Evolutionary conservation across 768 basidiomycete genomes (phyloP).

Genomic region (Amanita subjunquillea): DNA sequence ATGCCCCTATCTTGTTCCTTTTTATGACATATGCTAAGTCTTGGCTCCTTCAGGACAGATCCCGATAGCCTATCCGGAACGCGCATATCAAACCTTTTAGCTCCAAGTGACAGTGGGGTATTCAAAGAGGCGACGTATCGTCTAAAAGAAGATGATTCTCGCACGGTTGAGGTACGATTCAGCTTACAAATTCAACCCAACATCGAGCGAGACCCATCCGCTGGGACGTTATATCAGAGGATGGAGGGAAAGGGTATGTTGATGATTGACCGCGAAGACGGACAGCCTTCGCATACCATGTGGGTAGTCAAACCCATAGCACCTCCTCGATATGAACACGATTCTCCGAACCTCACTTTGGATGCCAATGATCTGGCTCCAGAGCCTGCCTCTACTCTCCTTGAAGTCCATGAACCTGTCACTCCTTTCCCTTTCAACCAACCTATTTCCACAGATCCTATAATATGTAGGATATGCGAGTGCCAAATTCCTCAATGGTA

Average conservation of each 20-base stretch:
- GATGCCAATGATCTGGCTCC: constrained; percentile 38
- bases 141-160: constrained; percentile 84
- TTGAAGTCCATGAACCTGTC: constrained; percentile 31
- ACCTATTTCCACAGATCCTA: constrained; percentile 71
- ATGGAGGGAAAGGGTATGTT: constrained; percentile 99
- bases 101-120: constrained; percentile 68
- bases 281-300: constrained; percentile 90
- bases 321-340: constrained; percentile 57
- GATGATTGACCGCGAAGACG: constrained; percentile 87
- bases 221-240: constrained; percentile 55
- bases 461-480: constrained; percentile 97
- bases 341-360: constrained; percentile 50
- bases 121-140: constrained; percentile 82
- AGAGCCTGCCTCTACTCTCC: constrained; percentile 29
- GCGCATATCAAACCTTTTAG: constrained; percentile 74
- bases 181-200: constrained; percentile 69
- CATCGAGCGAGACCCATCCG: constrained; percentile 43
- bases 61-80: constrained; percentile 69
- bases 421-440: constrained; percentile 70
- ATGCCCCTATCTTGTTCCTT: constrained; percentile 17
- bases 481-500: constrained; percentile 97
- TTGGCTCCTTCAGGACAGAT: constrained; percentile 47
- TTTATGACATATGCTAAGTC: not conserved
- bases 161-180: constrained; percentile 89
- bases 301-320: constrained; percentile 89